Evolutionary conservation across 2,329 filamentous ascomycete genomes (phyloP), one percentile per base, ranked within the genome.

Genomic region (Rutstroemia sp.): DNA sequence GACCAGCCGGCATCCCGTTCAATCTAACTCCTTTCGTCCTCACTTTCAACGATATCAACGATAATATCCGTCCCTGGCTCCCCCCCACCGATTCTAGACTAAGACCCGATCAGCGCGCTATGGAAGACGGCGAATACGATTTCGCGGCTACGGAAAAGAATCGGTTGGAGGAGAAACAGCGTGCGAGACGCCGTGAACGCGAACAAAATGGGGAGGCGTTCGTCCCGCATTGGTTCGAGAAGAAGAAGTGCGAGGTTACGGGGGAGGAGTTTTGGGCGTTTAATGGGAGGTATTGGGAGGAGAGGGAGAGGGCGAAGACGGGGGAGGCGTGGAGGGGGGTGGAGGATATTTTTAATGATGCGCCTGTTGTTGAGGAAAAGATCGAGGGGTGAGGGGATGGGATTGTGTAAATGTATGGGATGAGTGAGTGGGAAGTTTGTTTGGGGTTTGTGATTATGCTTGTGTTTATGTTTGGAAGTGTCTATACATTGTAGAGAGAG

Each of bases 41-140:
- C 57, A 95, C 92, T 0, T 86, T 99, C 62, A 99, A 99, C 73
- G 89, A 92, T 63, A 79, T 96, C 50, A 87, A 92, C 54, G 89
- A 95, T n/a, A 77, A 81, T n/a, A 78, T 99, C 17, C 76, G 75
- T 51, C 82, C 86, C 4, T 83, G 87, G 73, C 75, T 99, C 16
- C 88, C 94, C 39, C 94, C 94, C 0, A 99, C 94, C 0, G 94
- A 99, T 71, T 95, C 92, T 1, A 81, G 94, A n/a, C 77, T 96
- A 34, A 81, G 94, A 30, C 92, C 94, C 0, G 94, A 99, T 71
- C 94, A 99, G 75, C 81, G 94, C 10, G 94, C 94, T 2, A 99
- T 99, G 94, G 94, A 99, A 71, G 92, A 97, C 60, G 94, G 92
- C n/a, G 83, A 92, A 72, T 99, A 99, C 68, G 92, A 97, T 67